Conservation (phyloP, 345 rosid genomes). For the Aquilaria sinensis region DNA sequence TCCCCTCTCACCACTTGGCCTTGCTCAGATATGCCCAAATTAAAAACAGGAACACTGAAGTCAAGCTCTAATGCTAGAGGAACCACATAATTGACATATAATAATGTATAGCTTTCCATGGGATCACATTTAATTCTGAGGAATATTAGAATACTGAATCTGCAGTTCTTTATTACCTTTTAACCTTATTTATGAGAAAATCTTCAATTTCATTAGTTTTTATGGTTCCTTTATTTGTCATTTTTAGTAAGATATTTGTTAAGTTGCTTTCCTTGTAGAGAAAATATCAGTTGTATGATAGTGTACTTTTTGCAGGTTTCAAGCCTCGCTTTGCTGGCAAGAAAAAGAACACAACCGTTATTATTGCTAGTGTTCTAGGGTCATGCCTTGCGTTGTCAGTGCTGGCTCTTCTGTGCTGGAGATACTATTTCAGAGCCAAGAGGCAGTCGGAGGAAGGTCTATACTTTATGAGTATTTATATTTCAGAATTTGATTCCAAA, state of each 20-base stretch:
- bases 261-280: background rate
- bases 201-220: background rate
- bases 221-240: background rate
- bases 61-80: too few relatives aligned
- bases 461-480: background rate
- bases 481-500: background rate
- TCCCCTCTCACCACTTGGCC: too few relatives aligned
- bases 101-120: too few relatives aligned
- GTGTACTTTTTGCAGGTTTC: conserved; percentile 19
- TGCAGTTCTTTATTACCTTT: background rate
- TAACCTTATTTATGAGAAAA: background rate
- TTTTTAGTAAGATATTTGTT: background rate
- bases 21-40: too few relatives aligned
- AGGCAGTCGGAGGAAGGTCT: conserved; percentile 15
- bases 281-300: too few relatives aligned
- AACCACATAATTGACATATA: too few relatives aligned
- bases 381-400: conserved; percentile 8
- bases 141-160: background rate
- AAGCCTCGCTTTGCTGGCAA: conserved; percentile 13
- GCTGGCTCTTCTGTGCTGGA: conserved; percentile 22
- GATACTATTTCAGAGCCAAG: conserved; percentile 9
- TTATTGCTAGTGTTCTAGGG: conserved; percentile 20
- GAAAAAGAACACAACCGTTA: conserved; percentile 2
- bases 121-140: too few relatives aligned
- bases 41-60: too few relatives aligned